Evolutionary conservation across 164 flowering plant genomes (phyloP).

Genomic region (Magnolia officinalis): DNA sequence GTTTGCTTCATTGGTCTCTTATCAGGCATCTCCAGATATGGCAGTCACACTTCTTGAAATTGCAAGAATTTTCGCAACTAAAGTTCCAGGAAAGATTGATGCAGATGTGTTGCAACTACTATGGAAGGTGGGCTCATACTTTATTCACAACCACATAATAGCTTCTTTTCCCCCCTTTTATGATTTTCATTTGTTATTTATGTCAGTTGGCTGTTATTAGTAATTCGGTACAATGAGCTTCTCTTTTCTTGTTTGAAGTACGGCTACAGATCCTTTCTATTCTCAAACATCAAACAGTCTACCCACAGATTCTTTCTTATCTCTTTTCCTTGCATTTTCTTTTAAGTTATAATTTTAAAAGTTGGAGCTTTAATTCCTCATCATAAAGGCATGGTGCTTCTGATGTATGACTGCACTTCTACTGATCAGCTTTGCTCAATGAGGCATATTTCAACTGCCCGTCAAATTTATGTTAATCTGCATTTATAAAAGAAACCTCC

Average conservation of each 20-base stretch:
- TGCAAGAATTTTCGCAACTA: slow-evolving; percentile 95
- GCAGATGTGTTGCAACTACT: slow-evolving; percentile 95
- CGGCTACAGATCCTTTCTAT: background rate
- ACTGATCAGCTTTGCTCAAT: background rate
- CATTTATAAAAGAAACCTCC: background rate
- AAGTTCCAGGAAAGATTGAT: slow-evolving; percentile 98
- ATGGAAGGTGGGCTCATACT: slow-evolving; percentile 72
- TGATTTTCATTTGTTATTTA: background rate
- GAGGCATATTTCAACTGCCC: background rate
- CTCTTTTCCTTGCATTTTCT: too few relatives aligned
- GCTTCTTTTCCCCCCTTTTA: background rate
- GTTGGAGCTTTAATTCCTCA: background rate
- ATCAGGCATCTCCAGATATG: slow-evolving; percentile 97
- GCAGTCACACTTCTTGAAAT: slow-evolving; percentile 98
- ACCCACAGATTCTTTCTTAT: too few relatives aligned
- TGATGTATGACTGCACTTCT: background rate
- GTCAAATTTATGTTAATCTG: too few relatives aligned
- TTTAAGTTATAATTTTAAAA: too few relatives aligned
- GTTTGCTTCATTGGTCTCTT: slow-evolving; percentile 17
- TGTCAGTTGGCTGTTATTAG: background rate
- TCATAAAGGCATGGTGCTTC: too few relatives aligned
- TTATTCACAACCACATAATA: background rate
- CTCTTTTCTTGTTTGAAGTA: background rate
- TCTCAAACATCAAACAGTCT: background rate
- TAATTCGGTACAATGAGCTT: background rate